Conservation (phyloP, 352 stramenopile genomes). For the Phytophthora sojae region DNA sequence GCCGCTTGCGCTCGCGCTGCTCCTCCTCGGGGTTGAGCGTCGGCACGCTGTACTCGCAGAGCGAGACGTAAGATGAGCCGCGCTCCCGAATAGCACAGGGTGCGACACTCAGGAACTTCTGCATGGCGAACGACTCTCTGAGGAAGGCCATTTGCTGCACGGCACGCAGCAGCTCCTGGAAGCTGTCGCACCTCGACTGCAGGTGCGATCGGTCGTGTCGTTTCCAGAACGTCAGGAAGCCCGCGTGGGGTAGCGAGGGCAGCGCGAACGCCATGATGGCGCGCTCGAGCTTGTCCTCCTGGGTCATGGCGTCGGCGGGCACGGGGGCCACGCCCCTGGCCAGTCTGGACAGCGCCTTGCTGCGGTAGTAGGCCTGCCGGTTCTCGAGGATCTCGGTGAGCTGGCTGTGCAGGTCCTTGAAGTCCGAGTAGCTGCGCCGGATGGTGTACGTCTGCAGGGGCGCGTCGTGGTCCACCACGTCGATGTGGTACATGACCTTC, state of each 20-base stretch:
- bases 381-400: constrained; percentile 75
- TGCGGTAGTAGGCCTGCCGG: constrained; percentile 65
- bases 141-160: constrained; percentile 74
- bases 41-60: constrained; percentile 79
- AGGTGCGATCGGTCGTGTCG: constrained; percentile 81
- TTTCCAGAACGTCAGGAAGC: constrained; percentile 83
- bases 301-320: constrained; percentile 19
- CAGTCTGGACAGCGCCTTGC: constrained; percentile 33
- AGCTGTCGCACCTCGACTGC: constrained; percentile 72
- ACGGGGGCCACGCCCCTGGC: constrained; percentile 19
- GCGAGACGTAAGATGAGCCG: constrained; percentile 84
- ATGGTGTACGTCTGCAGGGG: constrained; percentile 89
- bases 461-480: constrained; percentile 76
- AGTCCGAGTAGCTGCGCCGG: constrained; percentile 85
- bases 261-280: constrained; percentile 69
- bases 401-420: constrained; percentile 78
- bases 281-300: constrained; percentile 56
- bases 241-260: constrained; percentile 74
- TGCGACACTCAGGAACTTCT: constrained; percentile 82
- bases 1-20: constrained; percentile 74
- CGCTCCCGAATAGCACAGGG: constrained; percentile 71
- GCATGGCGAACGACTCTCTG: constrained; percentile 65
- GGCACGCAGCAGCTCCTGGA: constrained; percentile 76
- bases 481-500: constrained; percentile 90
- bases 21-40: constrained; percentile 72